Base-by-base conservation (phyloP, 2,329 filamentous ascomycete species). In the Stagonosporopsis tanaceti region DNA sequence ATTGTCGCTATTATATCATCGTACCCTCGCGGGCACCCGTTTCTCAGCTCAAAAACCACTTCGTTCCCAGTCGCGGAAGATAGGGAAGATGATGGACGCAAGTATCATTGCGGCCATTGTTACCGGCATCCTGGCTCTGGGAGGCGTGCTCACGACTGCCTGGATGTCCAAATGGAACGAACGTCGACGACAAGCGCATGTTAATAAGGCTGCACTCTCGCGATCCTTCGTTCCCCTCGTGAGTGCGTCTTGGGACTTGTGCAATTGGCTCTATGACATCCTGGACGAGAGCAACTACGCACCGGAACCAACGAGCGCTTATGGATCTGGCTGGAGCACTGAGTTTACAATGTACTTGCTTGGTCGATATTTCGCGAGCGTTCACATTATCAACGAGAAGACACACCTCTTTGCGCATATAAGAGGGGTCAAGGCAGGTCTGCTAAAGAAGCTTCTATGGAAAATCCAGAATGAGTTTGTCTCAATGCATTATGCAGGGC, bases 381-480 rank as follows among this genome's bases (percentile, higher is more conserved):
- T 59, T 32, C 47, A 55, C 20, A 55, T 55, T 12, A n/a, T 55
- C 22, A 37, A 47, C 51, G 51, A 59, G 17, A 52, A 45, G 51
- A 55, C 51, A 11, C 51, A 59, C 28, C 52, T 59, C 44, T 59
- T 55, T 30, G 42, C 57, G 1, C 47, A 59, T n/a, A 47, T 52
- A 7, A 59, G 15, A 15, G 32, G 47, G 3, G 14, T 39, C 8
- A 32, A 54, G 41, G 57, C 42, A 0, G 51, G 55, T 15, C 44
- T 17, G 24, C 35, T 59, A 14, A 59, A 59, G 32, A 55, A 30
- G 32, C 28, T 52, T 27, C 57, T 59, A 14, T 55, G 42, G 57
- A 59, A 59, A 11, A 59, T 55, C 17, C 51, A 59, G 44, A 47
- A 59, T 17, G 51, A 59, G 38, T 59, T 55, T 34, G 35, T 48